A percentile compares a stretch with the other conserved stretches of the same genome.
phyloP scores from a whole-genome alignment of 495 filamentous ascomycete genomes.

The Cladorrhinum samala region DNA sequence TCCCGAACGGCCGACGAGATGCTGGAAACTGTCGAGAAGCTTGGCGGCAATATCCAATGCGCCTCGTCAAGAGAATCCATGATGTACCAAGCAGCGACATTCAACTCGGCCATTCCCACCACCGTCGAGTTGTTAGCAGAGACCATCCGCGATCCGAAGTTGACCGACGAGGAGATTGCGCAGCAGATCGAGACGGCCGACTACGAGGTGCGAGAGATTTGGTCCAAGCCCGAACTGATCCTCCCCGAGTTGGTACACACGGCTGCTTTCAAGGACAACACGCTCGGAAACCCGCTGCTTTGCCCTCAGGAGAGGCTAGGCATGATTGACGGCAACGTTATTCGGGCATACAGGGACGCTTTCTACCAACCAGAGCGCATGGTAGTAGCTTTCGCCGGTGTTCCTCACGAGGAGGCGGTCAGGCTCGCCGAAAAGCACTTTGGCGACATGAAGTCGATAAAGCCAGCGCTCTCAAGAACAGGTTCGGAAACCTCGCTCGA shows the following conservation, averaged over 20 bases:
- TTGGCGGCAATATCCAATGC: slow-evolving; percentile 95
- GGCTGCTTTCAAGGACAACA: slow-evolving; percentile 92
- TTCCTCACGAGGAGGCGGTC: slow-evolving; percentile 75
- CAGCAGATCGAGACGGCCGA: slow-evolving; percentile 84
- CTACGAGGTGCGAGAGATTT: slow-evolving; percentile 96
- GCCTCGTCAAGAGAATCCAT: slow-evolving; percentile 90
- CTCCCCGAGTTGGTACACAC: slow-evolving; percentile 91
- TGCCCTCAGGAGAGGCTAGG: slow-evolving; percentile 79
- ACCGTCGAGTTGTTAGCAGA: slow-evolving; percentile 85
- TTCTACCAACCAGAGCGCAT: slow-evolving; percentile 88
- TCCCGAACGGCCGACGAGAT: slow-evolving; percentile 71
- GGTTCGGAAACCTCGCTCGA: slow-evolving; percentile 46
- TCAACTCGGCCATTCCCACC: slow-evolving; percentile 84
- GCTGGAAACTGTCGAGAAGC: slow-evolving; percentile 73
- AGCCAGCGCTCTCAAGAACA: slow-evolving; percentile 52
- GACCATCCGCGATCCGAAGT: slow-evolving; percentile 81
- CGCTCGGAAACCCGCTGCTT: slow-evolving; percentile 84
- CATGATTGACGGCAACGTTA: slow-evolving; percentile 65
- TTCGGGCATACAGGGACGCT: slow-evolving; percentile 71
- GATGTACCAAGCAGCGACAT: slow-evolving; percentile 98
- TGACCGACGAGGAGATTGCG: slow-evolving; percentile 84
- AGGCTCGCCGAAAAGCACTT: slow-evolving; percentile 77
- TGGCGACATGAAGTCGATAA: slow-evolving; percentile 68
- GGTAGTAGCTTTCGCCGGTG: slow-evolving; percentile 91
- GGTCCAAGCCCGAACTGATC: slow-evolving; percentile 94